phyloP scores from a whole-genome alignment of 805 yeast genomes.

The Tanozyma kutaoensis region DNA sequence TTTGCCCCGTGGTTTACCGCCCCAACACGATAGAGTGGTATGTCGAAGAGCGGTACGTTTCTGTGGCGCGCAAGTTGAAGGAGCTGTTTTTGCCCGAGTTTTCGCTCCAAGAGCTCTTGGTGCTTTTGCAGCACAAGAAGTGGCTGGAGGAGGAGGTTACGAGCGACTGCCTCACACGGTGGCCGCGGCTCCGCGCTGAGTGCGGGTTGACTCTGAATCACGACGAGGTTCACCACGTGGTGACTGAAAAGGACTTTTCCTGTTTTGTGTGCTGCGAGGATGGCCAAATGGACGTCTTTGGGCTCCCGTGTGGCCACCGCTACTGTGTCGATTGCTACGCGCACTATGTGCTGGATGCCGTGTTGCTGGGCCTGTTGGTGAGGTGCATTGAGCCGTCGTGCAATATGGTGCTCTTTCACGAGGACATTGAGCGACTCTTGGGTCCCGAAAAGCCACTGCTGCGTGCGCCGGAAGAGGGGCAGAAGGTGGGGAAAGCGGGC shows the following conservation, averaged over 20 bases:
- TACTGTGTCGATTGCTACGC: slow-evolving; percentile 61
- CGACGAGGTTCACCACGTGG: not conserved
- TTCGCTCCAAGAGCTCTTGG: slow-evolving; percentile 7
- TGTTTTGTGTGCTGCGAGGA: slow-evolving; percentile 72
- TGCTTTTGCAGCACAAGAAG: slow-evolving; percentile 20
- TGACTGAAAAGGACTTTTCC: slow-evolving; percentile 9
- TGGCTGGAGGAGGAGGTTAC: slow-evolving; percentile 29
- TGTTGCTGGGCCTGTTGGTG: slow-evolving; percentile 31
- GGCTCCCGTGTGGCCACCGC: slow-evolving; percentile 55
- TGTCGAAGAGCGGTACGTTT: not conserved
- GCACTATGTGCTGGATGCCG: slow-evolving; percentile 38
- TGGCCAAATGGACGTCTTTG: slow-evolving; percentile 21
- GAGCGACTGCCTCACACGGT: slow-evolving; percentile 20
- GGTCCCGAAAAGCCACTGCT: too few relatives aligned
- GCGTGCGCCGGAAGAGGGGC: too few relatives aligned
- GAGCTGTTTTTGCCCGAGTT: not conserved
- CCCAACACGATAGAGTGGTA: not conserved
- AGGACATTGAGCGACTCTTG: slow-evolving; percentile 17
- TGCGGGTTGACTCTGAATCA: slow-evolving; percentile 12
- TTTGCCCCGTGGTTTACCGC: not conserved
- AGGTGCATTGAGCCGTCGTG: slow-evolving; percentile 59
- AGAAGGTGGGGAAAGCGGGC: too few relatives aligned
- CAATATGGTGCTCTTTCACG: slow-evolving; percentile 23
- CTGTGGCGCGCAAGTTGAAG: not conserved
- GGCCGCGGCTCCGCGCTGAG: slow-evolving; percentile 9